Conservation (phyloP, 768 basidiomycete genomes). For the Naganishia vaughanmartiniae region DNA sequence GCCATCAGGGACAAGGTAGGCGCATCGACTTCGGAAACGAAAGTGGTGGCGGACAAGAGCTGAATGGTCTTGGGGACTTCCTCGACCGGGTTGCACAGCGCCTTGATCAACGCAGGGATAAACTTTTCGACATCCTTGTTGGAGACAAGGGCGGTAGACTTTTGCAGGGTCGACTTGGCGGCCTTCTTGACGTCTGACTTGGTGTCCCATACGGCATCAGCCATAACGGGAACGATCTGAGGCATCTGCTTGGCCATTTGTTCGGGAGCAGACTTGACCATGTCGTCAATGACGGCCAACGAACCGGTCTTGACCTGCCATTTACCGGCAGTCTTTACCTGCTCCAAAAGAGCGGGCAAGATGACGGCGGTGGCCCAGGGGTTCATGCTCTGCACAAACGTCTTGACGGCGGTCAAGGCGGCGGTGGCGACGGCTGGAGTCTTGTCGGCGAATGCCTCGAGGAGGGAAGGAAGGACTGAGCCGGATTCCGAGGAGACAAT, state of each 20-base stretch:
- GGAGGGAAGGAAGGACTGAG: slow-evolving; percentile 77
- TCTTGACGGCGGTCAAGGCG: slow-evolving; percentile 76
- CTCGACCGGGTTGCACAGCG: slow-evolving; percentile 97
- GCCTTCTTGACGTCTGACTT: slow-evolving; percentile 99
- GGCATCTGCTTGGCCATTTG: slow-evolving; percentile 88
- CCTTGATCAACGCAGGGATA: slow-evolving; percentile 96
- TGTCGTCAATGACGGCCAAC: slow-evolving; percentile 76
- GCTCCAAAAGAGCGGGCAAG: slow-evolving; percentile 81
- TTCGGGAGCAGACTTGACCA: slow-evolving; percentile 73
- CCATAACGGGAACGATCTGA: slow-evolving; percentile 87
- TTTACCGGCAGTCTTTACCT: slow-evolving; percentile 93
- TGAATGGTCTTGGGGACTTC: slow-evolving; percentile 94
- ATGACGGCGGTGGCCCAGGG: slow-evolving; percentile 80
- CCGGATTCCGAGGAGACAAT: slow-evolving; percentile 67
- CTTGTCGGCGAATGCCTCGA: slow-evolving; percentile 94
- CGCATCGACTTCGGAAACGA: slow-evolving; percentile 99
- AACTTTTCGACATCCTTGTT: slow-evolving; percentile 86
- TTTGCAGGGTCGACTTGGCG: slow-evolving; percentile 87
- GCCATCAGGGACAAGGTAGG: slow-evolving; percentile 97
- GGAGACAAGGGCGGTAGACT: slow-evolving; percentile 87
- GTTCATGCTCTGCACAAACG: slow-evolving; percentile 73
- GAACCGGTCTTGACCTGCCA: slow-evolving; percentile 95
- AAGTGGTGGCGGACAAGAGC: slow-evolving; percentile 95
- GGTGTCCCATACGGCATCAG: slow-evolving; percentile 97
- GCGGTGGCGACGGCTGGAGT: slow-evolving; percentile 80